Evolutionary conservation across 2,329 filamentous ascomycete genomes (phyloP), one percentile per base, ranked within the genome.

Genomic region (Fusarium begoniae): DNA sequence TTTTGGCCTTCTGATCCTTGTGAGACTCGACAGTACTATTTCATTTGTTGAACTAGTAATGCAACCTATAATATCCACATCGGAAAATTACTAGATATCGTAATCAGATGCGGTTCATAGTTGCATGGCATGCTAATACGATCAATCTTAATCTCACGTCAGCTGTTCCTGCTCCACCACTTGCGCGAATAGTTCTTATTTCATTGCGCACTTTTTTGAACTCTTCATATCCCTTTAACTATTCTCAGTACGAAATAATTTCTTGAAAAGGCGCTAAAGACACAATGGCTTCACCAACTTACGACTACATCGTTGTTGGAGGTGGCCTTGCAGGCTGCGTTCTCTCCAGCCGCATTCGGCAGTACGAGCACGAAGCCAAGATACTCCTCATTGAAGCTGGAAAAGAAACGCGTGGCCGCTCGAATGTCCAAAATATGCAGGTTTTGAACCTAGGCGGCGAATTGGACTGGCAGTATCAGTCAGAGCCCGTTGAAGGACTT

Each of bases 311-410:
- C 28, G 73, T 81, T 40, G 78, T 81, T 5, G 80, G 81, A 11
- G 80, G 81, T 32, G 81, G 81, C 17, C 79, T 80, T 6, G 69
- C 80, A 0, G 80, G 81, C n/a, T 76, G 80, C 15, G 80, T 82
- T 24, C 70, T 82, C 24, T 79, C 80, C 26, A 79, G 78, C n/a
- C 79, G 80, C 30, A 70, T 82, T 14, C 70, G 59, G n/a, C 41
- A 78, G 18, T 72, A 77, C 20, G 64, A 76, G 22, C 20, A 66
- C 4, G 18, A 22, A 8, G 68, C 63, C 37, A 81, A 78, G 4
- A 81, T 85, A 9, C 67, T 84, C 44, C 73, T 85, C 17, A 75
- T 85, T 26, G 83, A 85, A 75, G 83, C 82, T 20, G 84, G 83
- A 4, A 56, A 76, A 64, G 77, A 79, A 32, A 78, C 77, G 1